These are phyloP conservation scores for Lasiodiplodia gonubiensis DNA, from an alignment of 2,329 filamentous ascomycete genomes.

Conservation along the genomic window DNA sequence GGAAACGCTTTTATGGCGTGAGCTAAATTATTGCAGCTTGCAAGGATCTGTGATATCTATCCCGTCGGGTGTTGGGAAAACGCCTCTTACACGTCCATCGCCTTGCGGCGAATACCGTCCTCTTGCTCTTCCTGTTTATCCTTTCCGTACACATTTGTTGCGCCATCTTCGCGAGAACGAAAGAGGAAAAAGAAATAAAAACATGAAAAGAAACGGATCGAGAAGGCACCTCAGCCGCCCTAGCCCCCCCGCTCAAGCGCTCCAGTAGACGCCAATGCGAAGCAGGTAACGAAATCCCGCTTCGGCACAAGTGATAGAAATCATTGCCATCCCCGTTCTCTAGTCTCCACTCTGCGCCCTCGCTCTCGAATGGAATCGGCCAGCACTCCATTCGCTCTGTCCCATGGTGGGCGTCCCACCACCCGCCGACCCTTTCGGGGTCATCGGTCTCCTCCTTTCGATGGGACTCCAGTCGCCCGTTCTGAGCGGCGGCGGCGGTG, in stretches of 20 bases:
- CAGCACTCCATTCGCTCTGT: slow-evolving; percentile 19
- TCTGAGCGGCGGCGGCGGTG: slow-evolving; percentile 12
- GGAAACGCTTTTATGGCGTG: neutral
- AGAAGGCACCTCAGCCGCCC: neutral
- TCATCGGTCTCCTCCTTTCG: slow-evolving; percentile 15
- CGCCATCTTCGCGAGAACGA: neutral
- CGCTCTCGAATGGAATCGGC: slow-evolving; percentile 16
- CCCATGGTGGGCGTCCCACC: slow-evolving; percentile 21
- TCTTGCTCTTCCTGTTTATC: neutral
- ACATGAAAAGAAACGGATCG: neutral
- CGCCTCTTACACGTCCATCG: neutral
- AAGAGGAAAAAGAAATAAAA: neutral
- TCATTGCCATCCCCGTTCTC: neutral
- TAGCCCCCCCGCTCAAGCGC: neutral
- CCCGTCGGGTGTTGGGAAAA: neutral
- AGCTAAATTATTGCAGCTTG: neutral
- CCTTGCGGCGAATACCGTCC: slow-evolving; percentile 12
- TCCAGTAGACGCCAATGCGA: neutral
- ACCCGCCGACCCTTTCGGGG: slow-evolving; percentile 8
- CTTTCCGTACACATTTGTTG: neutral
- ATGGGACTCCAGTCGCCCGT: slow-evolving; percentile 20
- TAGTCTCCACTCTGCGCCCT: slow-evolving; percentile 12
- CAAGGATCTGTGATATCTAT: neutral
- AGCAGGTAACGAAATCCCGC: neutral
- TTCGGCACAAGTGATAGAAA: neutral